A percentile compares a stretch with the other conserved stretches of the same genome.
phyloP scores from a whole-genome alignment of 768 basidiomycete species.

The Pisolithus marmoratus region DNA sequence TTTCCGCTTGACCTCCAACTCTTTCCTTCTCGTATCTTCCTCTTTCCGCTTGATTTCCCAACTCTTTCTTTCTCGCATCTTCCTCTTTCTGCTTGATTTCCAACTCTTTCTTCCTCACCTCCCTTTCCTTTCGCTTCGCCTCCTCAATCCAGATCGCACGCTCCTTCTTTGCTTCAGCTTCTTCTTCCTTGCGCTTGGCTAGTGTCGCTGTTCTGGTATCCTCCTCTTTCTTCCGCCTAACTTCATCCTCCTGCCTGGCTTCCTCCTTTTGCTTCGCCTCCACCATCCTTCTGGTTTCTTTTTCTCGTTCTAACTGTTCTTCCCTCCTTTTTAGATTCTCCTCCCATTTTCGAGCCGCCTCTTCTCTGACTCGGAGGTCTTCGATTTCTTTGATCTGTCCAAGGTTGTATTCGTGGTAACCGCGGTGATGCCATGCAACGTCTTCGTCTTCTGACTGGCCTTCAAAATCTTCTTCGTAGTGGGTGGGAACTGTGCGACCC shows the following conservation, averaged over 20 bases:
- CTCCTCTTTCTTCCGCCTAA: slow-evolving; percentile 18
- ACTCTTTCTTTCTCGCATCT: slow-evolving; percentile 25
- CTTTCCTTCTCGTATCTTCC: slow-evolving; percentile 7
- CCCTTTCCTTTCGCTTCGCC: slow-evolving; percentile 26
- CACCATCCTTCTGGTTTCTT: slow-evolving; percentile 11
- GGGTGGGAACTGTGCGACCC: slow-evolving; percentile 18
- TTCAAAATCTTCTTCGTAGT: slow-evolving; percentile 26
- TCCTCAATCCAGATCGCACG: slow-evolving; percentile 9
- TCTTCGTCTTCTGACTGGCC: slow-evolving; percentile 28
- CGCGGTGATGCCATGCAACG: slow-evolving; percentile 22
- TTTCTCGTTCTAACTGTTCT: slow-evolving; percentile 15
- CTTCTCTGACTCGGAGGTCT: slow-evolving; percentile 23
- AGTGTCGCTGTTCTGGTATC: slow-evolving; percentile 19
- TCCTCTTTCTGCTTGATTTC: slow-evolving; percentile 27
- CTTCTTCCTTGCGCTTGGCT: slow-evolving; percentile 26
- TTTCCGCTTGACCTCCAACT: slow-evolving; percentile 10
- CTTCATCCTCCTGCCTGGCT: slow-evolving; percentile 13
- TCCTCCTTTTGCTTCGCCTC: slow-evolving; percentile 18
- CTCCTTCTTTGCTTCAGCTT: slow-evolving; percentile 24
- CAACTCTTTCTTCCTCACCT: slow-evolving; percentile 18
- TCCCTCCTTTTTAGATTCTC: slow-evolving; percentile 13
- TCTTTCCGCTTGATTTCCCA: slow-evolving; percentile 15
- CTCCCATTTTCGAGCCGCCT: slow-evolving; percentile 17
- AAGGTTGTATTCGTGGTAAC: slow-evolving; percentile 26
- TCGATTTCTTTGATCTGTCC: slow-evolving; percentile 29